Evolutionary conservation across 208 protist genomes (phyloP).

Genomic region (Trypanosoma conorhini): DNA sequence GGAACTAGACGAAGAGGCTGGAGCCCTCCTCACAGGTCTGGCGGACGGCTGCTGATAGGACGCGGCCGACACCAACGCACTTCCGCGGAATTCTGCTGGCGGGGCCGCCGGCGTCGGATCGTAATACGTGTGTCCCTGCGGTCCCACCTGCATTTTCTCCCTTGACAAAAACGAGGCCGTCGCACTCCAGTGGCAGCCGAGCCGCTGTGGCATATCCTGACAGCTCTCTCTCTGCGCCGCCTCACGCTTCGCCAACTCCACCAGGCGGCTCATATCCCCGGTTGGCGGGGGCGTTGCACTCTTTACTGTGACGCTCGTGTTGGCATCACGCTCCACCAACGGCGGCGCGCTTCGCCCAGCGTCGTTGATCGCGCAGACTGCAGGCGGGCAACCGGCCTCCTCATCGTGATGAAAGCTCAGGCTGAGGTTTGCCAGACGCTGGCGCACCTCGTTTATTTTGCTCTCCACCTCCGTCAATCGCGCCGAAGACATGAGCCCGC

Average conservation of each 20-base stretch:
- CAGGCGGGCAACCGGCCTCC: not conserved
- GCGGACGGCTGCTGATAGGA: not conserved
- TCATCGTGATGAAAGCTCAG: slow-evolving; percentile 14
- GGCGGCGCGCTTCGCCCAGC: not conserved
- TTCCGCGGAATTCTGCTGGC: not conserved
- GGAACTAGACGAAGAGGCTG: not conserved
- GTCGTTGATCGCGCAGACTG: not conserved
- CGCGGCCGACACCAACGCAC: not conserved
- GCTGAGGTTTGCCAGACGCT: slow-evolving; percentile 26
- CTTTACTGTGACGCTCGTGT: slow-evolving; percentile 2
- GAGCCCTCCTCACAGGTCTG: not conserved
- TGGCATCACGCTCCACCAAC: slow-evolving; percentile 8
- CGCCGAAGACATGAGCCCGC: slow-evolving; percentile 17
- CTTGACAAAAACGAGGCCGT: not conserved
- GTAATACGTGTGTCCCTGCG: slow-evolving; percentile 14
- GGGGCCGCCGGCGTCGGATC: slow-evolving; percentile 4
- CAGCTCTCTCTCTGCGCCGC: slow-evolving; percentile 10
- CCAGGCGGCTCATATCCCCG: slow-evolving; percentile 7
- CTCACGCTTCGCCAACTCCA: slow-evolving; percentile 22
- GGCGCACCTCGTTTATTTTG: slow-evolving; percentile 34
- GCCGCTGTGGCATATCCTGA: not conserved
- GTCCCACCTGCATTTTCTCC: not conserved
- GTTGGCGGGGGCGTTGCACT: not conserved
- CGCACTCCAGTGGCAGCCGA: not conserved
- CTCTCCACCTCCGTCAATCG: slow-evolving; percentile 24